Conservation (phyloP, 345 rosid genomes). For the Aethionema arabicum region DNA sequence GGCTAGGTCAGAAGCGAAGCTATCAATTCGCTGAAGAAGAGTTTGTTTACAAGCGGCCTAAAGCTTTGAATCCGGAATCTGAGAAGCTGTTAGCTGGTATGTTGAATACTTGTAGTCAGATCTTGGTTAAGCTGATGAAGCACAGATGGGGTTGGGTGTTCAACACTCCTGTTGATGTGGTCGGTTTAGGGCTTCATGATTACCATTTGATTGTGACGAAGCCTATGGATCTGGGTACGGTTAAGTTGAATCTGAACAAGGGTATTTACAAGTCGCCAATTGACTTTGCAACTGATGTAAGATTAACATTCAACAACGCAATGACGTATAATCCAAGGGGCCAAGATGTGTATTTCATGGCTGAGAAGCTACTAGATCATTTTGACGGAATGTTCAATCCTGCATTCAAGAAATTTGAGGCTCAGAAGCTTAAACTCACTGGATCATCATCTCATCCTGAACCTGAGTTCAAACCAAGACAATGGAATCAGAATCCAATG, state of each 20-base stretch:
- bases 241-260: constrained; percentile 50
- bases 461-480: constrained; percentile 30
- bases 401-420: constrained; percentile 36
- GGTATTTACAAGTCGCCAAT: constrained; percentile 50
- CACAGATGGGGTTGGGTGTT: constrained; percentile 61
- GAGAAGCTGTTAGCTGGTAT: constrained; percentile 9
- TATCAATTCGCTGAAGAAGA: constrained; percentile 25
- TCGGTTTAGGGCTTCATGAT: constrained; percentile 57
- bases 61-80: constrained; percentile 9
- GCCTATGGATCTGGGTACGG: constrained; percentile 86
- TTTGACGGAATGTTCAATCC: constrained; percentile 55
- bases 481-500: constrained; percentile 23
- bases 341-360: constrained; percentile 57
- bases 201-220: constrained; percentile 55
- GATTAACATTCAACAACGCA: constrained; percentile 68
- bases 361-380: constrained; percentile 45
- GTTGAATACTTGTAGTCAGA: constrained; percentile 56
- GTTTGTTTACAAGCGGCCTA: constrained; percentile 4
- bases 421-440: constrained; percentile 17
- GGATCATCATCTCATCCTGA: constrained; percentile 20
- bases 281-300: constrained; percentile 67
- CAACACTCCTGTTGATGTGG: constrained; percentile 68
- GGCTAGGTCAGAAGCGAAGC: constrained; percentile 41
- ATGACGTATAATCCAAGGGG: constrained; percentile 74
- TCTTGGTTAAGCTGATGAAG: constrained; percentile 70